Evolutionary conservation across 768 basidiomycete species (phyloP).

Genomic region (Psilocybe cyanescens): DNA sequence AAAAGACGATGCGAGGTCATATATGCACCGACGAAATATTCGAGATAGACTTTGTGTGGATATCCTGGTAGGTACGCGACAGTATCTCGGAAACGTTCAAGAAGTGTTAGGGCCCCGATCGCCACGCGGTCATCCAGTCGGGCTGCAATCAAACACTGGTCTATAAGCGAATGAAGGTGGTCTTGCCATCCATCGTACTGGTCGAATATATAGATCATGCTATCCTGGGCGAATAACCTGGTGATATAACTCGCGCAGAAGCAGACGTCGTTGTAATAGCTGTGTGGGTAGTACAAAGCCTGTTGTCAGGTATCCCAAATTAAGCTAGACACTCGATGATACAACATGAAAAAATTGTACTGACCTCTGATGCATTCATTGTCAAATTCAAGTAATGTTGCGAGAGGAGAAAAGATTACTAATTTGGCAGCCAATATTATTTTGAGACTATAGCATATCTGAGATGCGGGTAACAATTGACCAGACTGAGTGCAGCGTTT

Average conservation of each 20-base stretch:
- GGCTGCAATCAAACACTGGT: background rate
- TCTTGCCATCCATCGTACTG: constrained; percentile 9
- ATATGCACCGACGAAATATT: constrained; percentile 12
- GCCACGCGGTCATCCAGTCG: constrained; percentile 8
- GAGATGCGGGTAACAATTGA: no score
- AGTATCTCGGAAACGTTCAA: constrained; percentile 4
- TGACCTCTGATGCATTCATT: no score
- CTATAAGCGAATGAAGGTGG: constrained; percentile 3
- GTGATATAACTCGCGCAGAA: constrained; percentile 14
- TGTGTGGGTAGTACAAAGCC: constrained; percentile 11
- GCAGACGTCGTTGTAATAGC: constrained; percentile 6
- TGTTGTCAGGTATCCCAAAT: background rate
- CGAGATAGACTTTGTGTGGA: constrained; percentile 7
- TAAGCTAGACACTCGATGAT: background rate
- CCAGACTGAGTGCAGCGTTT: no score
- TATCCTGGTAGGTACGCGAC: background rate
- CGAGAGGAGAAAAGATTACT: no score
- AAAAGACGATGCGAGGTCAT: constrained; percentile 7
- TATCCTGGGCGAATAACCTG: constrained; percentile 1
- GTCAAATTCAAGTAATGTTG: no score
- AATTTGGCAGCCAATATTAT: no score
- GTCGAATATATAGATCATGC: constrained; percentile 6
- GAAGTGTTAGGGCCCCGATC: constrained; percentile 4
- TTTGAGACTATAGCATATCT: no score
- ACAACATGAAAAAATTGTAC: background rate